A percentile compares a stretch with the other conserved stretches of the same genome.
phyloP scores from a whole-genome alignment of 352 stramenopile species.

The Globisporangium viniferum region DNA sequence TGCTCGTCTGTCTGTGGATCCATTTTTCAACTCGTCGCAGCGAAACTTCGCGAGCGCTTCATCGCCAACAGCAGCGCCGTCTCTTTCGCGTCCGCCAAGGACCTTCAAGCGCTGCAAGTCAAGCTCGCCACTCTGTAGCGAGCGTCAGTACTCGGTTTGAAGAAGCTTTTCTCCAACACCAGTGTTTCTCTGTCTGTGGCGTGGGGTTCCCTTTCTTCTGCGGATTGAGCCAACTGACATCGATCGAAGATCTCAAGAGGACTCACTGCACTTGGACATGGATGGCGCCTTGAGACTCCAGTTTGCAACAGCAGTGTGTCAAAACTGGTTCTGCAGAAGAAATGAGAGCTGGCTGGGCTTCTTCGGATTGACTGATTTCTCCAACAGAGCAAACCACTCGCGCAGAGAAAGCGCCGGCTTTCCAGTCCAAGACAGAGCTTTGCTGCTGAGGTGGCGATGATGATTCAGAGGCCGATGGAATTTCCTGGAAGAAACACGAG shows the following conservation, averaged over 20 bases:
- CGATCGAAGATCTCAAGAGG: background rate
- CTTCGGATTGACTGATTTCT: background rate
- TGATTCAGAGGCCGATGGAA: background rate
- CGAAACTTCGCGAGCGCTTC: slow-evolving; percentile 51
- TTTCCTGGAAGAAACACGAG: slow-evolving; percentile 3
- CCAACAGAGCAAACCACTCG: background rate
- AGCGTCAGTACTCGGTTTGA: background rate
- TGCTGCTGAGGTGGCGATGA: too few species aligned
- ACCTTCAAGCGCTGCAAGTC: slow-evolving; percentile 49
- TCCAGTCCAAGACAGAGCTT: too few species aligned
- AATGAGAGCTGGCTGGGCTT: background rate
- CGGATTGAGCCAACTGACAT: background rate
- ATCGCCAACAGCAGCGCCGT: slow-evolving; percentile 43
- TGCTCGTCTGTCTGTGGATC: background rate
- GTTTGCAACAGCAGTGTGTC: too few species aligned
- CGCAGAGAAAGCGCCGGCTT: too few species aligned
- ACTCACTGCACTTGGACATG: too few species aligned
- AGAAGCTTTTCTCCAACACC: background rate
- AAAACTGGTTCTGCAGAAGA: background rate
- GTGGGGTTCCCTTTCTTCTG: background rate
- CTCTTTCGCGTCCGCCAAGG: slow-evolving; percentile 46
- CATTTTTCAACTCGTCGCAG: slow-evolving; percentile 10
- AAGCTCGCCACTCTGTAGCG: slow-evolving; percentile 36
- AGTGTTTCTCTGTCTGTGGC: background rate
- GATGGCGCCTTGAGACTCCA: too few species aligned